Evolutionary conservation across 768 basidiomycete genomes (phyloP).

Genomic region (Amanita brunnescens): DNA sequence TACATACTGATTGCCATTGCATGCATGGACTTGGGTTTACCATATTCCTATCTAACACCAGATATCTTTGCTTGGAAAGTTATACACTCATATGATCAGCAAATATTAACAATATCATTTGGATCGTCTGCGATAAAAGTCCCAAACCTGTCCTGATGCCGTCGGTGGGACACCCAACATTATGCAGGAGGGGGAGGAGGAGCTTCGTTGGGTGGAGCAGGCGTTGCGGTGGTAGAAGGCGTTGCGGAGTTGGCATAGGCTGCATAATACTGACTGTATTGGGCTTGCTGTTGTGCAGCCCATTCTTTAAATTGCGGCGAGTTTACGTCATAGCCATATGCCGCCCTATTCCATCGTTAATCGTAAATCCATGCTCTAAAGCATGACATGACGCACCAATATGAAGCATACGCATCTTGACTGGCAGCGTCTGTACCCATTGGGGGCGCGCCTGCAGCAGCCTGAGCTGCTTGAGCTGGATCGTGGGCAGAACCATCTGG

Average conservation of each 20-base stretch:
- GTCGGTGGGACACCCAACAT: neutral
- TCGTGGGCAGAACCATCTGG: constrained; percentile 31
- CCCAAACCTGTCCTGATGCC: neutral
- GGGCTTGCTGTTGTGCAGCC: constrained; percentile 65
- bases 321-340: constrained; percentile 82
- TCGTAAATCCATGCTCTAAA: neutral
- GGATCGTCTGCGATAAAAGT: neutral
- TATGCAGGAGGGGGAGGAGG: constrained; percentile 29
- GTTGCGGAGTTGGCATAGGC: constrained; percentile 28
- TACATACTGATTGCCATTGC: neutral
- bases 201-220: constrained; percentile 11
- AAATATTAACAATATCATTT: neutral
- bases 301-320: constrained; percentile 76
- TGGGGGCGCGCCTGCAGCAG: constrained; percentile 1
- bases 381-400: constrained; percentile 35
- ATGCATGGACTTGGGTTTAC: neutral
- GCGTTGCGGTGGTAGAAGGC: constrained; percentile 12
- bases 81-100: constrained; percentile 2
- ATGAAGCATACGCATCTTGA: constrained; percentile 47
- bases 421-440: constrained; percentile 17
- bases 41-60: neutral
- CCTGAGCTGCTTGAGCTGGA: constrained; percentile 1
- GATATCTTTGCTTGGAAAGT: neutral
- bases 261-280: constrained; percentile 69
- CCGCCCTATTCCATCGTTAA: constrained; percentile 43